Percentiles rank a stretch among this genome's conserved stretches.
Conservation (phyloP, 2,329 filamentous ascomycete genomes). For the Leptodontidium sp. region DNA sequence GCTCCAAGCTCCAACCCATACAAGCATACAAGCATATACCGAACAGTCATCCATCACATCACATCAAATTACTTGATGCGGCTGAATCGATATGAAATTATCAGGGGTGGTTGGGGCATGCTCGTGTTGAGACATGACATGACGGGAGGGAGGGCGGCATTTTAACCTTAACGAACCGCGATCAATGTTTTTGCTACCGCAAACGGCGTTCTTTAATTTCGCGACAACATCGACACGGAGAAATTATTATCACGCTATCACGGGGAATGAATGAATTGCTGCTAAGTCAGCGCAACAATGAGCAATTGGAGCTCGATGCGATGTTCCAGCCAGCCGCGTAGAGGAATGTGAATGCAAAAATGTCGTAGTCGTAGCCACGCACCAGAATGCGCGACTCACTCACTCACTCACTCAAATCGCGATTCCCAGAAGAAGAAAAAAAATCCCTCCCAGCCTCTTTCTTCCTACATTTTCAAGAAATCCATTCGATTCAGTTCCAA, state of each 20-base stretch:
- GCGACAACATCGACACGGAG: background rate
- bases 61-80: constrained; percentile 8
- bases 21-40: background rate
- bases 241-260: too few relatives aligned
- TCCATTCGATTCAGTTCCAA: too few relatives aligned
- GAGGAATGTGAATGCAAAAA: constrained; percentile 19
- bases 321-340: constrained; percentile 10
- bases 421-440: too few relatives aligned
- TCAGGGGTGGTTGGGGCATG: constrained; percentile 8
- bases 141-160: background rate
- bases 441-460: constrained; percentile 15
- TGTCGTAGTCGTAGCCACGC: constrained; percentile 18
- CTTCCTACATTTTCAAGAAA: background rate
- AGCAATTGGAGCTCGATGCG: too few relatives aligned
- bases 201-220: background rate
- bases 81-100: constrained; percentile 18
- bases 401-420: background rate
- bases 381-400: constrained; percentile 16
- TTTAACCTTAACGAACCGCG: constrained; percentile 4
- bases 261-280: too few relatives aligned
- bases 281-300: too few relatives aligned
- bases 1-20: too few relatives aligned
- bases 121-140: background rate
- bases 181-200: background rate
- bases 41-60: background rate